phyloP scores from a whole-genome alignment of 441 rosid species.

The Eruca vesicaria region DNA sequence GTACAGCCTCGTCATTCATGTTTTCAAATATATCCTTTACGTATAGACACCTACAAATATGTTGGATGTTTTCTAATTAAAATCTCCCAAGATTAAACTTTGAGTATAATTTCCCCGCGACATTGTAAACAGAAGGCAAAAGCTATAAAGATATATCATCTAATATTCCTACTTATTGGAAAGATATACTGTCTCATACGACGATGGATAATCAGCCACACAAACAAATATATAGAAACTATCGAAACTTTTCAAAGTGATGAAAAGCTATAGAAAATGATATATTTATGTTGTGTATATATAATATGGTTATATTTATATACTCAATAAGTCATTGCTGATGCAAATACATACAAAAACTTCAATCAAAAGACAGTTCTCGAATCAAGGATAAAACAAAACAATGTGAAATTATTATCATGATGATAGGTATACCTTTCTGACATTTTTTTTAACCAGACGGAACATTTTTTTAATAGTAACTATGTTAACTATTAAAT shows the following conservation, averaged over 20 bases:
- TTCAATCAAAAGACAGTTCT: constrained; percentile 30
- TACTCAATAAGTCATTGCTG: constrained; percentile 18
- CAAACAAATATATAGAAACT: constrained; percentile 9
- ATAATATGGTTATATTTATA: background rate
- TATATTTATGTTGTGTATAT: background rate
- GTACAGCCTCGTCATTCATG: background rate
- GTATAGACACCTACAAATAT: background rate
- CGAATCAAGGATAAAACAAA: constrained; percentile 24
- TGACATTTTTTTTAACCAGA: background rate
- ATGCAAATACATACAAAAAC: constrained; percentile 37
- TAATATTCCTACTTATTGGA: background rate
- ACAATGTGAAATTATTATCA: constrained; percentile 11
- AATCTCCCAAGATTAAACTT: background rate
- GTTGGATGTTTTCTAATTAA: background rate
- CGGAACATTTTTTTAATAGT: background rate
- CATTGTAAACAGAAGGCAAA: background rate
- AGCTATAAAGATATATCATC: background rate
- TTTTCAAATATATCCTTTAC: background rate
- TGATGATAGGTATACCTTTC: background rate
- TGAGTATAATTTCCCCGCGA: background rate
- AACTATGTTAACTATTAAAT: background rate
- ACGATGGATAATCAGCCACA: constrained; percentile 13
- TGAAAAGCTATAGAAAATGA: background rate
- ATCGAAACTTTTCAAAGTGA: background rate
- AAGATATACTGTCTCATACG: background rate